A percentile compares a stretch with the other conserved stretches of the same genome.
phyloP scores from a whole-genome alignment of 768 basidiomycete species.

The Candolleomyces efflorescens region DNA sequence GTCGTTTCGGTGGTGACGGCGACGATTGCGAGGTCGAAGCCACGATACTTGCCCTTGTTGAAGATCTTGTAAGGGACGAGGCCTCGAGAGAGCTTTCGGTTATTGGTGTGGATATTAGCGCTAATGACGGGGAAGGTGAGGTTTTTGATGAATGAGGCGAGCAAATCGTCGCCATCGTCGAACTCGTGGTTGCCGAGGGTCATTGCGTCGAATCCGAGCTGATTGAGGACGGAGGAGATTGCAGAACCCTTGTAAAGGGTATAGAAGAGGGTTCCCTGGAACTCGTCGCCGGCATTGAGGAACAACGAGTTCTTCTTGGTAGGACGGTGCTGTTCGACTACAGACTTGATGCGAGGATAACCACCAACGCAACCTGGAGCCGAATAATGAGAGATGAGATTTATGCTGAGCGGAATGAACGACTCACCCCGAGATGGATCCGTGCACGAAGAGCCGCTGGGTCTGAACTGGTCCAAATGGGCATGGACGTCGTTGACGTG shows the following conservation, averaged over 20 bases:
- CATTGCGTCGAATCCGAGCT: slow-evolving; percentile 40
- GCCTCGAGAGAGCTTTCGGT: slow-evolving; percentile 25
- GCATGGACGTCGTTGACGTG: slow-evolving; percentile 44
- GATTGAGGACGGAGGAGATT: slow-evolving; percentile 37
- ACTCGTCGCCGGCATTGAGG: slow-evolving; percentile 45
- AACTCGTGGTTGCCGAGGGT: slow-evolving; percentile 46
- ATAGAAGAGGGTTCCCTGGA: slow-evolving; percentile 44
- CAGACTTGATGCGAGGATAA: slow-evolving; percentile 38
- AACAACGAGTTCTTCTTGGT: slow-evolving; percentile 33
- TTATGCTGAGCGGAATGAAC: neutral
- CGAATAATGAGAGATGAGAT: neutral
- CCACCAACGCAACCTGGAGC: slow-evolving; percentile 34
- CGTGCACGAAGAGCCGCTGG: slow-evolving; percentile 32
- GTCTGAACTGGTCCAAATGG: slow-evolving; percentile 35
- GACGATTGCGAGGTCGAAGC: slow-evolving; percentile 35
- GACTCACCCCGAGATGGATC: slow-evolving; percentile 24
- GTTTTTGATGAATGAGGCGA: slow-evolving; percentile 33
- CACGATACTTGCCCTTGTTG: slow-evolving; percentile 13
- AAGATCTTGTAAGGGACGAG: slow-evolving; percentile 38
- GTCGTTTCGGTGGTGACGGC: slow-evolving; percentile 41
- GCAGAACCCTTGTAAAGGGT: slow-evolving; percentile 39
- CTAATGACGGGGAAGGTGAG: slow-evolving; percentile 42
- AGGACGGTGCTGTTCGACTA: slow-evolving; percentile 27
- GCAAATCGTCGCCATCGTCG: slow-evolving; percentile 36
- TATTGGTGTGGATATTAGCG: slow-evolving; percentile 37